Evolutionary conservation across 208 protist genomes (phyloP), one percentile per base, ranked within the genome.

Genomic region (Trichomonas tenax): DNA sequence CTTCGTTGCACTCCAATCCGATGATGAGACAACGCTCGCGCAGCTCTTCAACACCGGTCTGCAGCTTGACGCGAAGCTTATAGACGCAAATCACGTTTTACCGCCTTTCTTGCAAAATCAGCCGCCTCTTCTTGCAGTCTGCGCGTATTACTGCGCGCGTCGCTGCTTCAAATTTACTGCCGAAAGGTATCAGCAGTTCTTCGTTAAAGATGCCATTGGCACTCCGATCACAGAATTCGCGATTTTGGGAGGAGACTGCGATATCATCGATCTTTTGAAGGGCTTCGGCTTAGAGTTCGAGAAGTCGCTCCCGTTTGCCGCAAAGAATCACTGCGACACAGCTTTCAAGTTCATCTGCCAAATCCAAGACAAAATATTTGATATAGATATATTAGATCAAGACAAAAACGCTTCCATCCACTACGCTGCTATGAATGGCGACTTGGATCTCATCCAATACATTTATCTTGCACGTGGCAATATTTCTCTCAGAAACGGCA

Each of bases 21-120:
- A 90, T 48, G n/a, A 90, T 48, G 23, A 23, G 3, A 41, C 10
- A 17, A 45, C 41, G 1, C 82, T 90, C 9, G 17, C 82, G 2
- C 36, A 90, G n/a, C n/a, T 90, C 34, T 34, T 90, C 31, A 90
- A 90, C n/a, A 11, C 34, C 2, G 82, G 82, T 48, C 40, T 90
- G 34, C 82, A 90, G 21, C 41, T 90, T 10, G 82, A 90, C 41
- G 23, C 41, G 2, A 90, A 90, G 23, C 8, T 90, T n/a, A 26
- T 36, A 21, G 82, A 90, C n/a, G n/a, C 82, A 21, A 23, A 90
- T 90, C 82, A 90, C 21, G 40, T 45, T 90, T 36, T 90, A 38
- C 82, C 82, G 31, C 82, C 82, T n/a, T 90, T 90, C n/a, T 90
- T 90, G n/a, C 82, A 90, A 48, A 90, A 90, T 48, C 40, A 90